Percentiles rank a stretch among this genome's conserved stretches.
These are phyloP conservation scores for Samsoniella hepiali DNA, from an alignment of 2,329 filamentous ascomycete genomes.

Conservation along the genomic window DNA sequence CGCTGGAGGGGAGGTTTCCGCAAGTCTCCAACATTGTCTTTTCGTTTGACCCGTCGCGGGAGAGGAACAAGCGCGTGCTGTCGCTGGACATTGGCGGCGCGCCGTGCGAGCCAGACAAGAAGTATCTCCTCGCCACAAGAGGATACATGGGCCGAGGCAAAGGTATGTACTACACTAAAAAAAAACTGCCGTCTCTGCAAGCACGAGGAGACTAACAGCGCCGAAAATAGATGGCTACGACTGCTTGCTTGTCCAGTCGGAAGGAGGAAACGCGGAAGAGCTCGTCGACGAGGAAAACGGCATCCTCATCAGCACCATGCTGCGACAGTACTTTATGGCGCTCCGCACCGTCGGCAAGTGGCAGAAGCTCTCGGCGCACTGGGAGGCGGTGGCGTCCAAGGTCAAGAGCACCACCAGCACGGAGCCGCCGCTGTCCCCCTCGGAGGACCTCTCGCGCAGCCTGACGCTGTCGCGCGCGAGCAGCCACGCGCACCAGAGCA, in stretches of 20 bases:
- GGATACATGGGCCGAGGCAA: conserved; percentile 89
- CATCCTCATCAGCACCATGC: conserved; percentile 78
- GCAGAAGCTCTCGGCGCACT: conserved; percentile 70
- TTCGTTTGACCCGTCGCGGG: conserved; percentile 62
- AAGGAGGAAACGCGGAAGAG: conserved; percentile 74
- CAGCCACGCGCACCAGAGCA: neutral
- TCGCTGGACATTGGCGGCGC: conserved; percentile 59
- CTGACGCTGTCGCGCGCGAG: conserved; percentile 21
- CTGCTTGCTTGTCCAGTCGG: conserved; percentile 68
- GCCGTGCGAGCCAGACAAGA: conserved; percentile 58
- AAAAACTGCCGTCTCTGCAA: too few relatives aligned
- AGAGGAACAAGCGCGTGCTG: conserved; percentile 60
- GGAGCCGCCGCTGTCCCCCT: conserved; percentile 24
- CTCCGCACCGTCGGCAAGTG: conserved; percentile 78
- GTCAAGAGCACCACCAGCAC: conserved; percentile 50
- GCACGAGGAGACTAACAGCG: neutral
- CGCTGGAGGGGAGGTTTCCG: conserved; percentile 77
- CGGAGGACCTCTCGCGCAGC: conserved; percentile 28
- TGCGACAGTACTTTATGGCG: conserved; percentile 89
- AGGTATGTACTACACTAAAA: conserved; percentile 31
- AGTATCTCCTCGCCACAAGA: conserved; percentile 73
- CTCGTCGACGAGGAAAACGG: conserved; percentile 84
- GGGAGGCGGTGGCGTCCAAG: conserved; percentile 60
- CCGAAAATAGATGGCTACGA: conserved; percentile 64
- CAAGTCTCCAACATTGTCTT: conserved; percentile 84